Evolutionary conservation across 2,329 filamentous ascomycete genomes (phyloP).

Genomic region (Neurospora crassa): DNA sequence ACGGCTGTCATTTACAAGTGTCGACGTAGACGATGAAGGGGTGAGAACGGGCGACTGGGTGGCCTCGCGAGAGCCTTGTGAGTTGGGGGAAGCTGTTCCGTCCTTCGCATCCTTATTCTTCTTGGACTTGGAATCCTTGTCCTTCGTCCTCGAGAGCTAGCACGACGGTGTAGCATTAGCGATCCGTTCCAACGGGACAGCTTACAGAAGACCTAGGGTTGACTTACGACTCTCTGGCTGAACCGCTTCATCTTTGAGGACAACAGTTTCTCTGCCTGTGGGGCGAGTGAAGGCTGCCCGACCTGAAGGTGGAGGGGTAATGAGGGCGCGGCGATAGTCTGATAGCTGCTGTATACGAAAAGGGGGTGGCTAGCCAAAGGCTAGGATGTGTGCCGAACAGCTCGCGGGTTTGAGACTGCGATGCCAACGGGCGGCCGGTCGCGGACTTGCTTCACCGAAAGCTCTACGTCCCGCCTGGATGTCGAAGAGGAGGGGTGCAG

Average conservation of each 20-base stretch:
- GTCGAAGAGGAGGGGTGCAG: not conserved
- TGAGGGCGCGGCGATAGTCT: constrained; percentile 8
- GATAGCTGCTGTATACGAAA: not conserved
- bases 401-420: not conserved
- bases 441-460: not conserved
- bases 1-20: constrained; percentile 66
- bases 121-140: constrained; percentile 71
- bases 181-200: not conserved
- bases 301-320: constrained; percentile 16
- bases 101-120: constrained; percentile 65
- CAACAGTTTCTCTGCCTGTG: constrained; percentile 19
- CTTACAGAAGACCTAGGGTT: constrained; percentile 20
- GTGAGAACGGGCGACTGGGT: constrained; percentile 59
- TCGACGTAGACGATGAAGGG: constrained; percentile 81
- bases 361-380: constrained; percentile 1
- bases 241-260: constrained; percentile 83
- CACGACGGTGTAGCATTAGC: constrained; percentile 3
- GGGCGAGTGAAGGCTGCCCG: constrained; percentile 20
- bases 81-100: constrained; percentile 72
- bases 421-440: not conserved
- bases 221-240: constrained; percentile 89
- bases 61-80: constrained; percentile 40
- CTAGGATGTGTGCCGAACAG: not conserved
- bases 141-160: constrained; percentile 88
- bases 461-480: not conserved